These are phyloP conservation scores for Trametes maxima DNA, from an alignment of 768 basidiomycete genomes.

Conservation along the genomic window DNA sequence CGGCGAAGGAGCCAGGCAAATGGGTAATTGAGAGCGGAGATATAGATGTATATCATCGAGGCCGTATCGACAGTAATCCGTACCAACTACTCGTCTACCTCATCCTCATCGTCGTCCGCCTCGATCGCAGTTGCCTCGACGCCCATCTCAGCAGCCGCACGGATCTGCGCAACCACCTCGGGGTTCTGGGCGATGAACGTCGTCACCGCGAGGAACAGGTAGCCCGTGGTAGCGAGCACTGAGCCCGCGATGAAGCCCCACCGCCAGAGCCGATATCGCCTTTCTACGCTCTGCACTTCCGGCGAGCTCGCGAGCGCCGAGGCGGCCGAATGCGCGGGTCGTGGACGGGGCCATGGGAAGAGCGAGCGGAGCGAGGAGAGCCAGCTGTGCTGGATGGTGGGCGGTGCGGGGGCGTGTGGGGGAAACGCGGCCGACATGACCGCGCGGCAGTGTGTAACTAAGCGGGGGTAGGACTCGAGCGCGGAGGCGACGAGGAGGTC, in stretches of 20 bases:
- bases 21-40: neutral
- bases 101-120: neutral
- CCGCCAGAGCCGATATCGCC: constrained; percentile 49
- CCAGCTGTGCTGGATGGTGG: constrained; percentile 13
- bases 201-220: constrained; percentile 31
- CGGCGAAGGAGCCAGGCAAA: no score
- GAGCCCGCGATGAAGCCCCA: constrained; percentile 57
- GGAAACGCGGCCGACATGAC: constrained; percentile 42
- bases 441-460: constrained; percentile 60
- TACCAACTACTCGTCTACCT: neutral
- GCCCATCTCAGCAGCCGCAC: neutral
- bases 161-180: neutral
- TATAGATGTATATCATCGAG: neutral
- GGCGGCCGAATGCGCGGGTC: constrained; percentile 23
- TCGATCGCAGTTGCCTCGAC: neutral
- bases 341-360: constrained; percentile 22
- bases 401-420: constrained; percentile 27
- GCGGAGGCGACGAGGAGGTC: constrained; percentile 60
- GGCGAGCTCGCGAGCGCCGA: constrained; percentile 32
- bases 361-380: constrained; percentile 43
- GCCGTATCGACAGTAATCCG: neutral
- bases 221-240: constrained; percentile 42
- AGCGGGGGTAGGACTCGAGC: constrained; percentile 57
- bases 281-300: constrained; percentile 38
- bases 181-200: constrained; percentile 10